Base-by-base conservation (phyloP, 208 protist species). In the Acanthamoeba triangularis region DNA sequence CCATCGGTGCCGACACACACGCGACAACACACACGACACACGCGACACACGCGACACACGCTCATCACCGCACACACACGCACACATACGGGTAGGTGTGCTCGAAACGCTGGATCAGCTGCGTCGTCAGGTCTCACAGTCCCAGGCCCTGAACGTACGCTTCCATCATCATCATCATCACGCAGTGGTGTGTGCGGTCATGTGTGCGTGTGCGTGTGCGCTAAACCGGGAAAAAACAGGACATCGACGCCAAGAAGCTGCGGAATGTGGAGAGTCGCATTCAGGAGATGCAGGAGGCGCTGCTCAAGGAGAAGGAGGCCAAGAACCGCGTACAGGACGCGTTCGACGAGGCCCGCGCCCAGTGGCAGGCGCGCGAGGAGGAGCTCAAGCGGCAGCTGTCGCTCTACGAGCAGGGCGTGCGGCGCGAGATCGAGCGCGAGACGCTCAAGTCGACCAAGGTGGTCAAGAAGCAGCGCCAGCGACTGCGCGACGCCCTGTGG, bases 321-420 rank as follows among this genome's bases (percentile, higher is more conserved):
- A 82, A 82, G 74, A 82, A 82, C 41, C 30, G 41, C 2, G 20
- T 82, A 20, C 74, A 82, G 41, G 74, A 82, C 28, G 74, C 33
- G 74, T 82, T 82, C 28, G 74, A 82, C 41, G 74, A 82, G 41
- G 74, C 74, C 37, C 10, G 28, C 14, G 8, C 1, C 20, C 18
- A 41, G 33, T 82, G 74, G 74, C 74, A 47, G 11, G 74, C 30
- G 41, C 74, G 74, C 8, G 74, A 82, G 41, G 74, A 37, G 33
- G 74, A 82, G 41, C 74, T 82, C 74, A 37, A 82, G 74, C 74
- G 74, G 14, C 30, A 82, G 74, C 74, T 82, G 14, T 11, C 33
- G 35, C 74, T 82, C 41, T 82, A 82, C 74, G 74, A 82, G 41
- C 33, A 82, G 74, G 74, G 74, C 74, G 41, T 54, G 23, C 37